These are phyloP conservation scores for Boletus subluridellus DNA, from an alignment of 1,284 basidiomycete genomes.

Conservation along the genomic window DNA sequence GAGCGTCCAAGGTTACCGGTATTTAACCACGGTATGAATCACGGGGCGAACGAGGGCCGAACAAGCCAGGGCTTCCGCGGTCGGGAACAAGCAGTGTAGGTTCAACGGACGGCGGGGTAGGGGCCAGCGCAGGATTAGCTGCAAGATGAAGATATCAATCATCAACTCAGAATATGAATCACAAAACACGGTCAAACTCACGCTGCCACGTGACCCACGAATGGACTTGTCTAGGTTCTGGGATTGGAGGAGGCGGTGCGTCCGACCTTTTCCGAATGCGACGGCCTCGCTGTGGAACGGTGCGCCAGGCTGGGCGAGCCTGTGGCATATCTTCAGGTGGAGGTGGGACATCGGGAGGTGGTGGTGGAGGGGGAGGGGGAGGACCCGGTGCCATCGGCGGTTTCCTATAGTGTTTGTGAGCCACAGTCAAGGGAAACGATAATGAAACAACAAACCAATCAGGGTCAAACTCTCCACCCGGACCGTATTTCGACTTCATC, in stretches of 20 bases:
- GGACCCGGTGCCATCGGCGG: constrained; percentile 40
- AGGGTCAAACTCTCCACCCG: constrained; percentile 71
- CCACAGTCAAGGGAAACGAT: not conserved
- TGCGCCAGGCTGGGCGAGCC: constrained; percentile 57
- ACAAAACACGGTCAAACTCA: constrained; percentile 38
- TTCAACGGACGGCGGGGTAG: constrained; percentile 50
- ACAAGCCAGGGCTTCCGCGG: constrained; percentile 55
- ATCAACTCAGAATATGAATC: not conserved
- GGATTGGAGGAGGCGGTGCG: constrained; percentile 30
- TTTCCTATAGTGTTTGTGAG: constrained; percentile 39
- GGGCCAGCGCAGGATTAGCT: constrained; percentile 48
- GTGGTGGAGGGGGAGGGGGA: constrained; percentile 40
- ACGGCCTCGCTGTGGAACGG: constrained; percentile 42
- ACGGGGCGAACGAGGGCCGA: constrained; percentile 58
- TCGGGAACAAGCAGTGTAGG: constrained; percentile 56
- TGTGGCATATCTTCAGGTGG: constrained; percentile 41
- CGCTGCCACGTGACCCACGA: constrained; percentile 71
- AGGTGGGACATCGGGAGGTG: constrained; percentile 41
- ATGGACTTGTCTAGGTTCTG: constrained; percentile 38
- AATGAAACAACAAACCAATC: constrained; percentile 51
- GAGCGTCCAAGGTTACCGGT: not conserved
- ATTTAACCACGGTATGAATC: constrained; percentile 33
- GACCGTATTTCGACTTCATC: constrained; percentile 66
- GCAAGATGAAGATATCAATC: constrained; percentile 12
- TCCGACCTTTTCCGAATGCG: constrained; percentile 41